Conservation (phyloP, 2,329 filamentous ascomycete species). For the Pestalotiopsis sp. region DNA sequence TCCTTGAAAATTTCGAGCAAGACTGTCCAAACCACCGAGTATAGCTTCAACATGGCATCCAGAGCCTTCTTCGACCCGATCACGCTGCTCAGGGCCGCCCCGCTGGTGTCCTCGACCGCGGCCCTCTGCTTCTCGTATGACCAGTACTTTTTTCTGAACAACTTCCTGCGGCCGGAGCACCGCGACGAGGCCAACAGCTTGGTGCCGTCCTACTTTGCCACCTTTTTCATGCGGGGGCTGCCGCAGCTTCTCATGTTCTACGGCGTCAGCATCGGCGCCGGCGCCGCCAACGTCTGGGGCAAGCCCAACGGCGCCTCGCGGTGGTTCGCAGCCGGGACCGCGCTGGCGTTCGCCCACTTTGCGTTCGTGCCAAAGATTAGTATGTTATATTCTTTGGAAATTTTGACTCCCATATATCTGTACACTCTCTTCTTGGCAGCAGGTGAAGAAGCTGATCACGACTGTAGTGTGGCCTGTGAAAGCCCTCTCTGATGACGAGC, state of each 20-base stretch:
- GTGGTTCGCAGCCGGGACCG: constrained; percentile 34
- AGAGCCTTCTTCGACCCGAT: constrained; percentile 39
- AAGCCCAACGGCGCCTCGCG: constrained; percentile 21
- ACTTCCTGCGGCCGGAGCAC: constrained; percentile 35
- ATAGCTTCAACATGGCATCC: constrained; percentile 36
- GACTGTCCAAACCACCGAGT: not conserved
- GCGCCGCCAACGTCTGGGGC: constrained; percentile 28
- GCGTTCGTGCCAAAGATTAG: constrained; percentile 33
- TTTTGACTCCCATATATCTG: not conserved
- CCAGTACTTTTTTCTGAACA: constrained; percentile 44
- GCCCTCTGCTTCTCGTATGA: constrained; percentile 48
- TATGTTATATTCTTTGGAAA: not conserved
- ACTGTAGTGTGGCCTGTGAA: constrained; percentile 26
- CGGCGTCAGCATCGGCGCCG: constrained; percentile 28
- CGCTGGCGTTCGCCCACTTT: constrained; percentile 32
- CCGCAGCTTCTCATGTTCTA: constrained; percentile 30
- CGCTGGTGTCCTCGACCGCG: constrained; percentile 49
- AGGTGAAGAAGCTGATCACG: not conserved
- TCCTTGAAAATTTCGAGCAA: not conserved
- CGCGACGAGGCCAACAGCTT: constrained; percentile 35
- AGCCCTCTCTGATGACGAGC: constrained; percentile 26
- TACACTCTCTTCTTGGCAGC: not conserved
- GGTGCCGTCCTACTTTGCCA: constrained; percentile 45
- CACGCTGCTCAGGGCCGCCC: constrained; percentile 43
- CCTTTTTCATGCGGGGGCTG: constrained; percentile 38